Conservation (phyloP, 2,329 filamentous ascomycete genomes). For the Macrophomina pseudophaseolina region DNA sequence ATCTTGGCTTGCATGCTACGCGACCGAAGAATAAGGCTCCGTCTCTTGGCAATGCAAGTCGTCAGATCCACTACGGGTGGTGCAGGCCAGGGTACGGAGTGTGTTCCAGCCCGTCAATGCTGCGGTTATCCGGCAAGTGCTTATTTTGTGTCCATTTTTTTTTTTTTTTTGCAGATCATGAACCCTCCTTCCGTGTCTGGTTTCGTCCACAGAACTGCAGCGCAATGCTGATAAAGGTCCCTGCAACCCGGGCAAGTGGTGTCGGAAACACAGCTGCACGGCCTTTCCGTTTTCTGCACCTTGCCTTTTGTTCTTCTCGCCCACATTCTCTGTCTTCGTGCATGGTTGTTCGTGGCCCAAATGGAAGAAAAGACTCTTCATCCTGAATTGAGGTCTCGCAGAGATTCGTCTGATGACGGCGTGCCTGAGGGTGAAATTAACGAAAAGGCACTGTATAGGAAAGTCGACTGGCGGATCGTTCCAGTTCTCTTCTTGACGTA, state of each 20-base stretch:
- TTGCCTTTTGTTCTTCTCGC: neutral
- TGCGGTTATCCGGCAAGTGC: neutral
- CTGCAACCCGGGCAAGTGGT: neutral
- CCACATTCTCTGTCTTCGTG: neutral
- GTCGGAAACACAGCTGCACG: neutral
- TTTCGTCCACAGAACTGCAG: neutral
- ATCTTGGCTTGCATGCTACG: neutral
- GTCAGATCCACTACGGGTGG: neutral
- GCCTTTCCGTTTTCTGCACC: neutral
- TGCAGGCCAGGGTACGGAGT: neutral
- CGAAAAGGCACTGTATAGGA: slow-evolving; percentile 30
- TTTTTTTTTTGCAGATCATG: neutral
- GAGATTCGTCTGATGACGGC: neutral
- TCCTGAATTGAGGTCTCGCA: neutral
- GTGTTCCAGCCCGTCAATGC: neutral
- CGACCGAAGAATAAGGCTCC: neutral
- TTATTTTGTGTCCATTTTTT: neutral
- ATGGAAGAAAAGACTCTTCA: neutral
- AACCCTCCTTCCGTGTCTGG: neutral
- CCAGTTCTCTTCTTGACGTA: slow-evolving; percentile 48
- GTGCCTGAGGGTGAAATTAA: neutral
- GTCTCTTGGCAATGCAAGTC: neutral
- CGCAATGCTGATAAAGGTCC: neutral
- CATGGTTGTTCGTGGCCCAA: neutral
- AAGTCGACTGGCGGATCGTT: slow-evolving; percentile 50